These are phyloP conservation scores for Heterobasidion occidentale DNA, from an alignment of 1,284 basidiomycete genomes.

Conservation along the genomic window DNA sequence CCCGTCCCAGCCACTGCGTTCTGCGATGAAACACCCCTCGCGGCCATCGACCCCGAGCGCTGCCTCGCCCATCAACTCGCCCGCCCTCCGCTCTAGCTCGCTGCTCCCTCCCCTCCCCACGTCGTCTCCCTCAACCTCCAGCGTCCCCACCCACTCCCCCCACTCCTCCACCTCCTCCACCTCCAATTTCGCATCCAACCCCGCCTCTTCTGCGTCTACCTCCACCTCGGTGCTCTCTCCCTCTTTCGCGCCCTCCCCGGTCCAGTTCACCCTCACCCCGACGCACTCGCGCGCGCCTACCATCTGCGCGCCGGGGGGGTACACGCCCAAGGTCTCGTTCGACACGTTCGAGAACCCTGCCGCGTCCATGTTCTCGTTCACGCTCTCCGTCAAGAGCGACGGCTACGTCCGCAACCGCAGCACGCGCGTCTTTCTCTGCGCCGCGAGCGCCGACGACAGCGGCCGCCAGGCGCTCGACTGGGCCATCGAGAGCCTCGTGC, in stretches of 20 bases:
- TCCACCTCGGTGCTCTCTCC: not conserved
- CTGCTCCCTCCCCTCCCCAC: slow-evolving; percentile 10
- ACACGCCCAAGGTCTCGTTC: slow-evolving; percentile 78
- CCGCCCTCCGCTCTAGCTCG: slow-evolving; percentile 5
- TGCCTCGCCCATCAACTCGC: slow-evolving; percentile 13
- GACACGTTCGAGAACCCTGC: slow-evolving; percentile 41
- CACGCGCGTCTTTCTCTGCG: slow-evolving; percentile 89
- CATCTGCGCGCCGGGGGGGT: slow-evolving; percentile 35
- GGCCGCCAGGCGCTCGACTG: slow-evolving; percentile 83
- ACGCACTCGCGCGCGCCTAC: slow-evolving; percentile 12
- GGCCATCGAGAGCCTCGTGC: slow-evolving; percentile 79
- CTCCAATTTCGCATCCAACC: not conserved
- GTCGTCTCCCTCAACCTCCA: not conserved
- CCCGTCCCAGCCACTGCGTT: slow-evolving; percentile 29
- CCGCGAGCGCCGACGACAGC: slow-evolving; percentile 84
- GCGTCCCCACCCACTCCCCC: not conserved
- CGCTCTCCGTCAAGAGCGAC: slow-evolving; percentile 75
- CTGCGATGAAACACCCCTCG: slow-evolving; percentile 39
- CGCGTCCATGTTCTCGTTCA: slow-evolving; percentile 46
- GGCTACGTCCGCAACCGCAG: slow-evolving; percentile 74
- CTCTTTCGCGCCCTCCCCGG: not conserved
- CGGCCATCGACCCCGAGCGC: slow-evolving; percentile 19
- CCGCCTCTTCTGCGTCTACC: slow-evolving; percentile 1
- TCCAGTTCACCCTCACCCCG: not conserved
- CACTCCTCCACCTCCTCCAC: not conserved